Evolutionary conservation across 2,329 filamentous ascomycete genomes (phyloP), one percentile per base, ranked within the genome.

Genomic region (Colletotrichum tamarilloi): DNA sequence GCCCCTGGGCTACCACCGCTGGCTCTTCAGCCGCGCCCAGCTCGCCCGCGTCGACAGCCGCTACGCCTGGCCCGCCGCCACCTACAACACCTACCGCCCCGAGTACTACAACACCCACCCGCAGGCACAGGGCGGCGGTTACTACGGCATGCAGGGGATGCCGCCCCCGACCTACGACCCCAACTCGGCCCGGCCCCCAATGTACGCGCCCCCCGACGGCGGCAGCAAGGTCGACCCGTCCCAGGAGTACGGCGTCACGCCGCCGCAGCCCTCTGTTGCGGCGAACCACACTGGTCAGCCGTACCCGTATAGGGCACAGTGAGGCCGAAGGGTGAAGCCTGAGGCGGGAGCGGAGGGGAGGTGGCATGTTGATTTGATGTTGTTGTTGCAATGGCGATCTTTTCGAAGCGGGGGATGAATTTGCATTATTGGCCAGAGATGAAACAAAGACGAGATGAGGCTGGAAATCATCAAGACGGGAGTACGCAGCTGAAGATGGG

Each of bases 1-100:
- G 22, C 92, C 93, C 19, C 82, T 95, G 46, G 83, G 82, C 74
- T 96, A 96, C 79, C 93, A 97, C 82, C 85, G 92, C 88, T 90
- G 86, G 82, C 84, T 91, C 64, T 85, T 90, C 74, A 84, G 85
- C 74, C 84, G 85, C 75, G 78, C 81, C 63, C 81, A 85, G 66
- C 84, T 85, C 71, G 84, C 85, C 56, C 83, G 81, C 49, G 83
- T 86, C 78, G 87, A 89, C 76, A 87, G 87, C 19, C 81, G 80
- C 67, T 90, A 88, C 79, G 85, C 84, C 69, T 84, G 22, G 62
- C 73, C 73, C 56, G 81, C 83, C 22, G 79, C 81, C 30, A 80
- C 78, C 68, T 87, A 84, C 77, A 82, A 76, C 72, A 81, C 78
- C 68, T 87, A 88, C 77, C 79, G 81, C 66, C 80, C 83, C 53